Evolutionary conservation across 805 yeast genomes (phyloP), one percentile per base, ranked within the genome.

Genomic region (Ogataea methylovora): DNA sequence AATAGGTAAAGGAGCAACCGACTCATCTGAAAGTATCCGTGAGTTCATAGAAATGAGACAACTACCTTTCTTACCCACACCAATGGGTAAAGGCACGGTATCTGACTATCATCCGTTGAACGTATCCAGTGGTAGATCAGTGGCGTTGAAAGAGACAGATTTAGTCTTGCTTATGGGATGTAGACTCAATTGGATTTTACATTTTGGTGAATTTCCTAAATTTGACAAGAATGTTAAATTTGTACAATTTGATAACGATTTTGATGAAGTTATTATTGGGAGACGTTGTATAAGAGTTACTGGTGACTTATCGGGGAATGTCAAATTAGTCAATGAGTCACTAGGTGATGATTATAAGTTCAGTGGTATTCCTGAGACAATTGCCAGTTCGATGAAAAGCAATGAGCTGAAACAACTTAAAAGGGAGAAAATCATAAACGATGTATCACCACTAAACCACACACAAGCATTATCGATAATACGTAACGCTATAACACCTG

Each of bases 71-170:
- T 47, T 80, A 32, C 84, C 87, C 8, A 79, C 87, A 0, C 86
- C 88, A 3, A 80, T 80, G 88, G 88, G 83, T 0, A 80, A 80
- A 52, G 88, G 88, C 8, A 73, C 79, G 1, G 55, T 80, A 1
- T 60, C 72, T 3, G 88, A 80, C 47, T 42, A 53, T 3, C 52
- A 57, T 26, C 46, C 45, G 0, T 48, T 64, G 22, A 79, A 79
- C 43, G 65, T 75, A 11, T 70, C 82, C 0, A 74, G 84, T 3
- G 84, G 83, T 4, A 60, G 87, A 37, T 74, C 84, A 0, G 57
- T 61, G n/a, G 84, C 74, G 0, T 58, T 80, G 44, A 62, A 60
- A 40, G 43, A 54, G 6, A 74, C 85, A 0, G 85, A 79, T 46
- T 71, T 79, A 4, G 64, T 80, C 2, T 32, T 80, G 2, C 56